Base-by-base conservation (phyloP, 2,329 filamentous ascomycete species). In the Penicillium brasilianum region DNA sequence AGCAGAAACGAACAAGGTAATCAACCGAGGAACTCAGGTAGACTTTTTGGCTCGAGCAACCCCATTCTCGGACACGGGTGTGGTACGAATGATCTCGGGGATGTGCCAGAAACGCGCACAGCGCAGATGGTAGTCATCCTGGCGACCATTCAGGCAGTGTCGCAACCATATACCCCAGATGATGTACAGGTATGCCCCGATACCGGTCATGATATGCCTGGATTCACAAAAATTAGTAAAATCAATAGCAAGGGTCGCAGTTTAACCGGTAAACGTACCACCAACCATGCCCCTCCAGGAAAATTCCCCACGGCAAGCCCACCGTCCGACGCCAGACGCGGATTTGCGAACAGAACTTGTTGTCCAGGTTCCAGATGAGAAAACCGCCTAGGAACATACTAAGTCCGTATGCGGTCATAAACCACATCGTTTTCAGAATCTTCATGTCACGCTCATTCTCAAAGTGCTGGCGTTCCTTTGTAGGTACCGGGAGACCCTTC, bases 141-240 rank as follows among this genome's bases (percentile, higher is more conserved):
- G 90, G 49, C 83, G 83, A 3, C 87, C 86, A 63, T 93, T 91
- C 53, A 95, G 79, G 69, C 90, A 92, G 64, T 90, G 88, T 43
- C 91, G 86, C 18, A 95, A 82, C 89, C 91, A 94, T 28, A 93
- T 87, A 14, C 91, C 89, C 91, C 92, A 96, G 14, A 87, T 81
- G 67, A 96, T 92, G 73, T 94, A 92, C 72, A 89, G 90, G 76
- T 96, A 96, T 16, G 91, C 91, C 74, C 92, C 92, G 37, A 89
- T 81, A 13, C 91, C 91, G 0, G 92, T 95, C 84, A 94, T 88
- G 39, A 94, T 72, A 77, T 94, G 91, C 90, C 89, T 84, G 56
- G 7, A 50, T 57, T 5, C n/a, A 43, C 28, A 30, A 62, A 57
- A 72, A 61, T 67, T 54, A 62, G 65, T 41, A 14, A 34, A 49